phyloP scores from a whole-genome alignment of 192 early-diverging fungal species.

The Piromyces finnis region DNA sequence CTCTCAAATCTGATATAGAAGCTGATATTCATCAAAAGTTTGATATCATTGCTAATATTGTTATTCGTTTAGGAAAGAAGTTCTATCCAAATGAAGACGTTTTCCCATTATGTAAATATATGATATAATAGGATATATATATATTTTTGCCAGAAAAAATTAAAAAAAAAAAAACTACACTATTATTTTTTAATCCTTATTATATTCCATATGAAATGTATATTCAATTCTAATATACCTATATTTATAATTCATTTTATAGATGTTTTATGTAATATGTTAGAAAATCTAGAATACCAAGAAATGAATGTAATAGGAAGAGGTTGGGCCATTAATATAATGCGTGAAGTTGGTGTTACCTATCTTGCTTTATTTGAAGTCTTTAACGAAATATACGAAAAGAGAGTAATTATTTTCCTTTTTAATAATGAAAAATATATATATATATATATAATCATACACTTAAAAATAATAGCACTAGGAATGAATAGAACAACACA shows the following conservation, averaged over 20 bases:
- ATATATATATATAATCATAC: too few species aligned
- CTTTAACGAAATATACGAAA: neutral
- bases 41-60: constrained; percentile 6
- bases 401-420: neutral
- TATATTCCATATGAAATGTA: too few species aligned
- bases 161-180: too few species aligned
- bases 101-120: constrained; percentile 11
- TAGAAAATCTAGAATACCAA: neutral
- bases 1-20: constrained; percentile 1
- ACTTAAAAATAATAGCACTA: too few species aligned
- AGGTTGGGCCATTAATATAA: neutral
- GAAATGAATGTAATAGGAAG: neutral
- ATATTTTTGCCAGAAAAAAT: too few species aligned
- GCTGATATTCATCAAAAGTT: constrained; percentile 1
- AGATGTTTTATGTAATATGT: neutral
- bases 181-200: too few species aligned
- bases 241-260: too few species aligned
- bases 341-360: neutral
- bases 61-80: constrained; percentile 5
- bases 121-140: too few species aligned
- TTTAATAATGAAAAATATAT: too few species aligned
- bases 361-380: neutral
- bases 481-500: too few species aligned
- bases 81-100: constrained; percentile 12
- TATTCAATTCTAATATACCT: too few species aligned